phyloP scores from a whole-genome alignment of 148 eudicot species.

The Rhododendron simsii region DNA sequence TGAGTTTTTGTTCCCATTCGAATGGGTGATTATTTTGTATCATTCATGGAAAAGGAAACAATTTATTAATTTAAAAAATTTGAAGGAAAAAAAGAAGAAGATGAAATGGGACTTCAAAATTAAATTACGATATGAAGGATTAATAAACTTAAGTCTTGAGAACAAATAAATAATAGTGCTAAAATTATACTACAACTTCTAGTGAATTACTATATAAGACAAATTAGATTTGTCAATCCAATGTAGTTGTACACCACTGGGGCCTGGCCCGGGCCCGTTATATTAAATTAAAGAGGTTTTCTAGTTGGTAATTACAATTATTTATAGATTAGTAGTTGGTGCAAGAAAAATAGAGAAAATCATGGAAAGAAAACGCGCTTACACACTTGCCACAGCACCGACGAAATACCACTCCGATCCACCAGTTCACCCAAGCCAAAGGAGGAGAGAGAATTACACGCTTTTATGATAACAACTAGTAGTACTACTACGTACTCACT shows the following conservation, averaged over 20 bases:
- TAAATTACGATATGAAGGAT: too few species aligned
- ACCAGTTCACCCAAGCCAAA: background rate
- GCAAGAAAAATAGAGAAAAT: background rate
- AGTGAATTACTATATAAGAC: too few species aligned
- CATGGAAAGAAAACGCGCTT: background rate
- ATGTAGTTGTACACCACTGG: background rate
- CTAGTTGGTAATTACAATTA: background rate
- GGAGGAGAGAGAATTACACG: background rate
- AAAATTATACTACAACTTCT: too few species aligned
- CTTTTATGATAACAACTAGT: background rate
- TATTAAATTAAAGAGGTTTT: background rate
- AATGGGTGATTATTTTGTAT: too few species aligned
- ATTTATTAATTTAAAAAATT: too few species aligned
- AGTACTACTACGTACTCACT: too few species aligned
- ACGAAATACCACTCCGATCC: background rate
- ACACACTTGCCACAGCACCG: background rate
- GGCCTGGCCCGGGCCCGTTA: background rate
- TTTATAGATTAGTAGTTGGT: background rate
- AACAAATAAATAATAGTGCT: too few species aligned
- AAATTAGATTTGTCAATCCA: background rate
- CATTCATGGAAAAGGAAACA: too few species aligned
- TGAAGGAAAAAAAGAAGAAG: too few species aligned
- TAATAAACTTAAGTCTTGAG: too few species aligned
- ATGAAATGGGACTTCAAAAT: too few species aligned
- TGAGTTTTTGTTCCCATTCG: too few species aligned